Percentiles rank a stretch among this genome's conserved stretches.
Conservation (phyloP, 1,139 yeast species). For the Yamadazyma buinensis region DNA sequence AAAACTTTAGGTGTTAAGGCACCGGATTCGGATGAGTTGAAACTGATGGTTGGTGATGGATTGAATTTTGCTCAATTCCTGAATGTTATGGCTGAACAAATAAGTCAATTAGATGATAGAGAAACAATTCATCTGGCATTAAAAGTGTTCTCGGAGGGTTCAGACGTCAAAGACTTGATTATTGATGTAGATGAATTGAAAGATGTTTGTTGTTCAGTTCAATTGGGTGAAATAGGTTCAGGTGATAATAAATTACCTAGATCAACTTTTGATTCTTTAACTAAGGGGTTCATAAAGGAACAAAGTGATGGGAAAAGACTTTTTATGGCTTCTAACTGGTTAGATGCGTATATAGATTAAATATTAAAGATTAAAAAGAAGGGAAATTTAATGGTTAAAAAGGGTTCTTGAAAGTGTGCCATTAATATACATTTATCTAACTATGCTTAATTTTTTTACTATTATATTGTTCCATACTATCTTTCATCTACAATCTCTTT, state of each 20-base stretch:
- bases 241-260: constrained; percentile 52
- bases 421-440: constrained; percentile 1
- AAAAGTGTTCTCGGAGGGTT: constrained; percentile 46
- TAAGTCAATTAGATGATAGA: constrained; percentile 56
- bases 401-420: too few species aligned
- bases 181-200: constrained; percentile 51
- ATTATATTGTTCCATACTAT: too few species aligned
- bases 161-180: constrained; percentile 23
- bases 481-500: too few species aligned
- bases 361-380: too few species aligned
- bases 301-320: constrained; percentile 55
- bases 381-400: too few species aligned
- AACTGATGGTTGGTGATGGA: constrained; percentile 22
- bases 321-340: constrained; percentile 57
- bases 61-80: constrained; percentile 69
- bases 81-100: constrained; percentile 60
- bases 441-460: background rate
- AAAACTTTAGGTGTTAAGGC: constrained; percentile 43
- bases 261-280: constrained; percentile 47
- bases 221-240: constrained; percentile 39
- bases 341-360: constrained; percentile 50
- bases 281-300: constrained; percentile 54
- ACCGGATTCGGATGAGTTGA: constrained; percentile 35
- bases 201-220: constrained; percentile 46
- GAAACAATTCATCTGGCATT: constrained; percentile 63